Evolutionary conservation across 306 rosid genomes (phyloP).

Genomic region (Senna siamea): DNA sequence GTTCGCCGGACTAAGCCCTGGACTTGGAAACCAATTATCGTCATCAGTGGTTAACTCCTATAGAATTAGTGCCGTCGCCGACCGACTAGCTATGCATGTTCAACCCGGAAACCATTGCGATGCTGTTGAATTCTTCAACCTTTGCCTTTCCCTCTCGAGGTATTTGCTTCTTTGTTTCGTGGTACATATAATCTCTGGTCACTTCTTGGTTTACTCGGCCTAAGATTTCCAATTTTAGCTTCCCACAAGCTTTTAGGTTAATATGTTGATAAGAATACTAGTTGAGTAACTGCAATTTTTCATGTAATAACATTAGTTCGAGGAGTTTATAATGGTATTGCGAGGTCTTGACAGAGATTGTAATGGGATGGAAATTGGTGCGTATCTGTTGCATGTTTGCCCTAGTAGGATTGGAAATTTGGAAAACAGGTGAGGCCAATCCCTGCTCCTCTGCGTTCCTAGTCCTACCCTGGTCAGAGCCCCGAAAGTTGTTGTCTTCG

Average conservation of each 20-base stretch:
- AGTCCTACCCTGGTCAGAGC: no score
- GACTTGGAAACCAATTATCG: background rate
- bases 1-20: background rate
- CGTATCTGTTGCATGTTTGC: background rate
- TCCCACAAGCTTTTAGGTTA: no score
- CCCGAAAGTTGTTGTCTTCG: no score
- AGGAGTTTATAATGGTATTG: background rate
- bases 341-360: background rate
- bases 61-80: conserved; percentile 44
- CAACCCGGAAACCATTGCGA: conserved; percentile 38
- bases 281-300: background rate
- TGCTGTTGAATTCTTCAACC: conserved; percentile 45
- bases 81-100: conserved; percentile 44
- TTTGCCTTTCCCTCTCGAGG: conserved; percentile 71
- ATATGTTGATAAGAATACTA: no score
- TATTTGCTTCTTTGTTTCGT: conserved; percentile 1
- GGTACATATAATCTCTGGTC: background rate
- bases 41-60: conserved; percentile 48
- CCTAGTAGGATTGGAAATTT: background rate
- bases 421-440: background rate
- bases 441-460: background rate
- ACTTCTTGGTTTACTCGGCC: background rate
- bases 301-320: background rate
- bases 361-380: background rate
- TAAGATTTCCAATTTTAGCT: background rate